Evolutionary conservation across 2,329 filamentous ascomycete species (phyloP).

Genomic region (Aspergillus terreus): DNA sequence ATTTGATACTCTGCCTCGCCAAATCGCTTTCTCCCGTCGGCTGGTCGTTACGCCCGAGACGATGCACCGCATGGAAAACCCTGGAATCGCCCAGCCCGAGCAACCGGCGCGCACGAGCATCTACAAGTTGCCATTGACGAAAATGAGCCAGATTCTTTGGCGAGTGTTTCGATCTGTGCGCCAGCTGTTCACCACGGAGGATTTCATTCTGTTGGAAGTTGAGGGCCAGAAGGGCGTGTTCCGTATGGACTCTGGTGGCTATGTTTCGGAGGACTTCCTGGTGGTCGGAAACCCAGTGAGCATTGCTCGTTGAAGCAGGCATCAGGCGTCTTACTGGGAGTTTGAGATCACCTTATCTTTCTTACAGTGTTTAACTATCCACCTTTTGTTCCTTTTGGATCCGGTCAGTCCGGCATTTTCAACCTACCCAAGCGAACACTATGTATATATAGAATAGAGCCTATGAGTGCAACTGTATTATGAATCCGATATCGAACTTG

Average conservation of each 20-base stretch:
- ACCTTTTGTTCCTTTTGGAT: neutral
- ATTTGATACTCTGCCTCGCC: conserved; percentile 29
- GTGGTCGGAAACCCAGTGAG: conserved; percentile 28
- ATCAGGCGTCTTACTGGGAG: conserved; percentile 1
- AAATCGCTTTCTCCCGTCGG: conserved; percentile 32
- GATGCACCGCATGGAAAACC: conserved; percentile 16
- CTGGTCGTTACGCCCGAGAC: conserved; percentile 28
- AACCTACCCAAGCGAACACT: neutral
- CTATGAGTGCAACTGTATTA: neutral
- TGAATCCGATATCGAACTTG: neutral
- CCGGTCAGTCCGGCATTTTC: neutral
- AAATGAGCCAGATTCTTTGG: conserved; percentile 28
- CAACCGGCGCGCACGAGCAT: conserved; percentile 22
- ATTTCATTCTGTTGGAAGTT: conserved; percentile 37
- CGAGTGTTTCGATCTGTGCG: conserved; percentile 32
- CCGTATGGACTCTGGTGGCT: conserved; percentile 37
- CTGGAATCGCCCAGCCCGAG: conserved; percentile 12
- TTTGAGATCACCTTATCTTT: neutral
- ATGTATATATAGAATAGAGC: neutral
- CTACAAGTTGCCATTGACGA: conserved; percentile 30
- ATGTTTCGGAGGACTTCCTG: conserved; percentile 32
- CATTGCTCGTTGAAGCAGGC: conserved; percentile 8
- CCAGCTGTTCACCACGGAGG: conserved; percentile 38
- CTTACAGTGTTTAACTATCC: conserved; percentile 12
- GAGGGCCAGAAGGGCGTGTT: conserved; percentile 33